Percentiles rank a stretch among this genome's conserved stretches.
Evolutionary conservation across 352 stramenopile genomes (phyloP).

Genomic region (Phytophthora hybrid): DNA sequence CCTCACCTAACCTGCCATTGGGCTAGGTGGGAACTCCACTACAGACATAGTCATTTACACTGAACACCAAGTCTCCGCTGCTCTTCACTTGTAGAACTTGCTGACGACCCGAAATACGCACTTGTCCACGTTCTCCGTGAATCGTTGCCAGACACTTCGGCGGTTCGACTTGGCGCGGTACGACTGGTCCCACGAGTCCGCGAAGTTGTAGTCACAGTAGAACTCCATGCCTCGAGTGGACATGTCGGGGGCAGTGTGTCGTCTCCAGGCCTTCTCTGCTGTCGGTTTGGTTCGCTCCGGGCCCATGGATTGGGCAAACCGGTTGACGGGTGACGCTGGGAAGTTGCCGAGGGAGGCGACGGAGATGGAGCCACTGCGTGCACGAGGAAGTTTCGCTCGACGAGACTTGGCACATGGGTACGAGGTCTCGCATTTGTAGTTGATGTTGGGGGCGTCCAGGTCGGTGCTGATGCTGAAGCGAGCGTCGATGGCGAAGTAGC

Average conservation of each 20-base stretch:
- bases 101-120: conserved; percentile 39
- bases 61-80: not conserved
- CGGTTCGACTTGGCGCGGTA: conserved; percentile 34
- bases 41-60: not conserved
- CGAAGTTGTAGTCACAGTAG: conserved; percentile 19
- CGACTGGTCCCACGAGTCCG: conserved; percentile 14
- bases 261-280: conserved; percentile 15
- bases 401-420: conserved; percentile 8
- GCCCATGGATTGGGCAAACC: conserved; percentile 36
- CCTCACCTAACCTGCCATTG: no score
- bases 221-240: conserved; percentile 15
- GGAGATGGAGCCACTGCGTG: conserved; percentile 39
- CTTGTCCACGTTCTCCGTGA: conserved; percentile 39
- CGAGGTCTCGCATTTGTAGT: not conserved
- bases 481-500: conserved; percentile 41
- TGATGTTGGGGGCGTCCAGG: not conserved
- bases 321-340: conserved; percentile 31
- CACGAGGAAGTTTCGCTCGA: conserved; percentile 17
- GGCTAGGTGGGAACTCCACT: no score
- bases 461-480: conserved; percentile 35
- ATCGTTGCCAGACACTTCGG: conserved; percentile 33
- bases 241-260: conserved; percentile 35
- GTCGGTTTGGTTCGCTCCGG: conserved; percentile 13
- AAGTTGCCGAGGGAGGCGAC: conserved; percentile 18
- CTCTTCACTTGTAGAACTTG: conserved; percentile 44